A percentile compares a stretch with the other conserved stretches of the same genome.
phyloP scores from a whole-genome alignment of 2,329 filamentous ascomycete species.

The Fonsecaea nubica region DNA sequence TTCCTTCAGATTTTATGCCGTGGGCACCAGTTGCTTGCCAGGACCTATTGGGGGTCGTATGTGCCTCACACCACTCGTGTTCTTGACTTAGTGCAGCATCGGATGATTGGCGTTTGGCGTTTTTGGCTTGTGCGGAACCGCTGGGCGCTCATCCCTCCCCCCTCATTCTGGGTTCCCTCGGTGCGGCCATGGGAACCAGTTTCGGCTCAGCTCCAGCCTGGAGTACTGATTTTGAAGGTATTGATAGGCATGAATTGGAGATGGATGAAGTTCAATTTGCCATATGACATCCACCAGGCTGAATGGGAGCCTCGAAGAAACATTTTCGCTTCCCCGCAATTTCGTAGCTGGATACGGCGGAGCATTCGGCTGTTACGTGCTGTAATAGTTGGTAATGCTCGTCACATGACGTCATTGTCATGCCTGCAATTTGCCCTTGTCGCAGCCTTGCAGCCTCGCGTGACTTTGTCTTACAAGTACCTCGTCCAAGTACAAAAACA shows the following conservation, averaged over 20 bases:
- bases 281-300: background rate
- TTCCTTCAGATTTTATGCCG: background rate
- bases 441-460: background rate
- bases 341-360: background rate
- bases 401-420: background rate
- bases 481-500: no score
- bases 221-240: background rate
- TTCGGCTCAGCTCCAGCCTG: background rate
- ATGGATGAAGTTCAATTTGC: background rate
- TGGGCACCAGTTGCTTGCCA: background rate
- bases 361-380: background rate
- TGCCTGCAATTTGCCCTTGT: background rate
- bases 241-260: background rate
- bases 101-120: constrained; percentile 11
- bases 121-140: constrained; percentile 4
- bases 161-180: background rate
- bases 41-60: constrained; percentile 11
- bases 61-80: constrained; percentile 8
- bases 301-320: background rate
- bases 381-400: background rate
- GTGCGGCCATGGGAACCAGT: background rate
- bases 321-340: background rate
- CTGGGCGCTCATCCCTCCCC: background rate
- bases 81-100: constrained; percentile 4
- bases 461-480: no score